Base-by-base conservation (phyloP, 768 basidiomycete species). In the Tylopilus cervinicoccineus region DNA sequence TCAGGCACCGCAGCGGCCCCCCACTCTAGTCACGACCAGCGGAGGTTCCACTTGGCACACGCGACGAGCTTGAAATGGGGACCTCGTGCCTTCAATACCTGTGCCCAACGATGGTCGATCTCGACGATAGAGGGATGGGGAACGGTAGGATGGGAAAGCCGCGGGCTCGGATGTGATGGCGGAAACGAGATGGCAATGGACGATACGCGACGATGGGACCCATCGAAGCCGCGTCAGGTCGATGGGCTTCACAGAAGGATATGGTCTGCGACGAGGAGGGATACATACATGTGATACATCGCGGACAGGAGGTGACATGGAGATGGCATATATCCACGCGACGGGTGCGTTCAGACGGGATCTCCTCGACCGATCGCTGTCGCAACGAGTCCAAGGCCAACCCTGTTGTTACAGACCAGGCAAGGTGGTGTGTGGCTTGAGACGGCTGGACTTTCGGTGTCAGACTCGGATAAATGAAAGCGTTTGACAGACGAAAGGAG, bases 1-100 rank as follows among this genome's bases (percentile, higher is more conserved):
- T 58, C 52, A 60, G 45, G 43, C 38, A 54, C 38, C 11, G 34
- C 34, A n/a, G n/a, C 34, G 3, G 2, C 14, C 14, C 31, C 31
- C 12, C 17, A 9, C 31, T 16, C n/a, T 6, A 8, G 28, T 36
- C 19, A 33, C 19, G 28, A 26, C 31, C 11, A 26, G 31, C 40
- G 16, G 22, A 24, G n/a, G 7, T 45, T 16, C 27, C 6, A 6
- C 16, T 47, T 16, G 44, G 32, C 26, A 20, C 26, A 20, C 13
- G n/a, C 16, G 29, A 28, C 17, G 23, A 43, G n/a, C n/a, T n/a
- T n/a, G n/a, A 45, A 14, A 12, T 27, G 24, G 12, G 14, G 17
- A 20, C 26, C 22, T 34, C 43, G 37, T 59, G 39, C 39, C 38
- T 47, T 45, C 43, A 24, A 45, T 47, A 38, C 40, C 38, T 19